phyloP scores from a whole-genome alignment of 2,329 filamentous ascomycete genomes.

The Aspergillus sp. region DNA sequence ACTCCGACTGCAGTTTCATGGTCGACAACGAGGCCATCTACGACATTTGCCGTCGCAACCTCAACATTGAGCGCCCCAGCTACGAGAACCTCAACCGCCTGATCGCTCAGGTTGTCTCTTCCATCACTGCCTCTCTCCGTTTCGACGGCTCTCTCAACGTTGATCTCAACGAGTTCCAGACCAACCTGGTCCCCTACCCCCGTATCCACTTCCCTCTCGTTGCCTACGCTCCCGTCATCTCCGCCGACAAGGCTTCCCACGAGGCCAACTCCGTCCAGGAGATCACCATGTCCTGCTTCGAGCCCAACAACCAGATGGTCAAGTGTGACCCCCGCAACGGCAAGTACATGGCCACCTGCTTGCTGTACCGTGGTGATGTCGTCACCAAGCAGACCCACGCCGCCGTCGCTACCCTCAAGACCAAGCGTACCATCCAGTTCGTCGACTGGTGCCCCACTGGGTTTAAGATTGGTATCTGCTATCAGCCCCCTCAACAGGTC shows the following conservation, averaged over 20 bases:
- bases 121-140: slow-evolving; percentile 96
- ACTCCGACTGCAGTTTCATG: slow-evolving; percentile 99
- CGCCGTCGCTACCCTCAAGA: slow-evolving; percentile 95
- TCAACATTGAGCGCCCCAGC: slow-evolving; percentile 95
- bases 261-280: slow-evolving; percentile 98
- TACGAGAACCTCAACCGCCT: slow-evolving; percentile 99
- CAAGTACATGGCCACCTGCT: slow-evolving; percentile 99
- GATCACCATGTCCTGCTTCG: slow-evolving; percentile 99
- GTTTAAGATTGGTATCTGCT: slow-evolving; percentile 99
- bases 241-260: slow-evolving; percentile 92
- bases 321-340: slow-evolving; percentile 98
- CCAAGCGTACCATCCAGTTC: slow-evolving; percentile 98
- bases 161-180: slow-evolving; percentile 99
- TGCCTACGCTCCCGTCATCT: slow-evolving; percentile 92
- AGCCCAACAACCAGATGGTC: slow-evolving; percentile 99
- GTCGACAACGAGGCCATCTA: slow-evolving; percentile 99
- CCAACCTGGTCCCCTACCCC: slow-evolving; percentile 97
- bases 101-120: slow-evolving; percentile 98
- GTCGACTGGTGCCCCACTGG: slow-evolving; percentile 99
- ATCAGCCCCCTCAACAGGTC: slow-evolving; percentile 94
- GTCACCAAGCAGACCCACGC: slow-evolving; percentile 94
- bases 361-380: slow-evolving; percentile 98
- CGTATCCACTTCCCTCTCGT: slow-evolving; percentile 99
- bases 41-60: slow-evolving; percentile 97
- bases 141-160: slow-evolving; percentile 99